Evolutionary conservation across 176 grass and related monocot genomes (phyloP), one percentile per base, ranked within the genome.

Genomic region (Aechmea fasciata): DNA sequence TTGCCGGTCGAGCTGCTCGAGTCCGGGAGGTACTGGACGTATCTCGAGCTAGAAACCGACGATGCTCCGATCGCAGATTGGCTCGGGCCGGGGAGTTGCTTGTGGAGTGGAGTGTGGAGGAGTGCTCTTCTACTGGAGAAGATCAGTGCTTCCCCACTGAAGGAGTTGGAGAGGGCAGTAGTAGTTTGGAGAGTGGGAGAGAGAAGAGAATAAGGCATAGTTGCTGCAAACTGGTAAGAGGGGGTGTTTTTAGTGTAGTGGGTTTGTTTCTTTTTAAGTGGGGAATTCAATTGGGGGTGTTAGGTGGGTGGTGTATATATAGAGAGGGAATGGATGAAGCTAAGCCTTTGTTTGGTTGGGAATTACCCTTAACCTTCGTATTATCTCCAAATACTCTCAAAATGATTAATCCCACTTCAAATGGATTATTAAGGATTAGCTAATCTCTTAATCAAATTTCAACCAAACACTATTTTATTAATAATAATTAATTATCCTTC

Each of bases 41-140:
- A 41, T 41, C 33, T 41, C 4, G 33, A 52, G 12, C 15, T 41
- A 0, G 2, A 68, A 73, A 48, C 17, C 2, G 50, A 18, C 2
- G 50, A 18, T n/a, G 50, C 24, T 52, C 52, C 69, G 11, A 61
- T 15, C 29, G 52, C 20, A 1, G 80, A 78, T 24, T 73, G 88
- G 26, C 65, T 88, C 10, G 81, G 73, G 24, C 61, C 66, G 3
- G 91, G 70, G 65, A 85, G 74, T 18, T 82, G 76, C 22, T 74
- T 84, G 20, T 82, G 80, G 23, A 89, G 66, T 18, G 85, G 83
- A 73, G 72, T 70, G 68, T 86, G 79, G 51, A 96, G 78, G 20
- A 96, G 83, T 12, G 82, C 65, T 70, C 88, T 88, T 28, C 92
- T 89, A 70, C 83, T 78, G 54, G 86, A 76, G 69, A 86, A 75